Base-by-base conservation (phyloP, 805 yeast genomes). In the Wickerhamomyces ciferrii region DNA sequence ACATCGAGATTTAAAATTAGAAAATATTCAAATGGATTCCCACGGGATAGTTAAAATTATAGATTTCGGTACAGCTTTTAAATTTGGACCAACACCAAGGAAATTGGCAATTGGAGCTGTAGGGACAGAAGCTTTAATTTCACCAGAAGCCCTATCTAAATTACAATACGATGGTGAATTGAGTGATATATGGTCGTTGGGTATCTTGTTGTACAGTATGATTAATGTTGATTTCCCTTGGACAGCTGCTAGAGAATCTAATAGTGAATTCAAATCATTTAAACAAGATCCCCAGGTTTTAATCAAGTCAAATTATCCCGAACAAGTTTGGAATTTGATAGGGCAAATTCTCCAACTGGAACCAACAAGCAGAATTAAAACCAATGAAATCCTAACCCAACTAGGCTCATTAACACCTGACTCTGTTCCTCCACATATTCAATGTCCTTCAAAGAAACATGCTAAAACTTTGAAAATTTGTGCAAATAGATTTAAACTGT, bases 51-150 rank as follows among this genome's bases (percentile, higher is more conserved):
- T 92, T 41, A 92, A 92, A 66, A 63, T 92, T 44, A 87, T 92
- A 48, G 98, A 92, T 67, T 92, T 91, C 65, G 98, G 98, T 8
- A 81, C 94, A 6, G 94, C 97, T 0, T 85, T 85, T 18, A 80
- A 81, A 66, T 80, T 74, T 52, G 77, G 76, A 31, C 59, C 67
- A 6, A n/a, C n/a, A n/a, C 72, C 73, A 41, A 72, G 77, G 19
- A 76, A 80, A 8, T 66, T 71, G 43, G 90, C 96, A 0, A 73
- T 75, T 18, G 98, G 98, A 2, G 74, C 89, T 11, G 95, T 89
- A 10, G 98, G 99, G 7, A 85, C 96, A 2, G 97, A 91, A 62
- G 96, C 96, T 1, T 87, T 92, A 58, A 70, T 90, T 46, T 91
- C 97, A 0, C 98, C 98, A 0, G 98, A 92, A 61, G 73, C 91